Base-by-base conservation (phyloP, 768 basidiomycete genomes). In the Termitomyces sp. region DNA sequence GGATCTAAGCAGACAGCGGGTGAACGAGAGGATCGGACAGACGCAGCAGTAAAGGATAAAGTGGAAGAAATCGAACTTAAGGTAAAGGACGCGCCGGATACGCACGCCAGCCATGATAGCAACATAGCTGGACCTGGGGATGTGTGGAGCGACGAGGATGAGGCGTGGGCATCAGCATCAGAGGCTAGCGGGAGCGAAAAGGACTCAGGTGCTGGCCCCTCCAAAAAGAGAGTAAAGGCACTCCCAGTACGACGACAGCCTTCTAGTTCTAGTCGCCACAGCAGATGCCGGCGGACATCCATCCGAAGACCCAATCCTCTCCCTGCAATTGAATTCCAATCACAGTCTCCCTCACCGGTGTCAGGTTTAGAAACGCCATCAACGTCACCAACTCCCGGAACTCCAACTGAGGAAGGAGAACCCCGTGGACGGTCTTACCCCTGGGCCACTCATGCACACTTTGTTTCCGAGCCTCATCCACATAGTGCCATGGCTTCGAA, bases 161-260 rank as follows among this genome's bases (percentile, higher is more conserved):
- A 84, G 61, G 85, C 79, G 2, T 89, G 87, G 88, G 79, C 81
- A n/a, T 89, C 87, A 11, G 88, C 80, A 18, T 89, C 87, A 7
- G 89, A 91, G 52, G 74, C 69, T 24, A 81, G 79, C 59, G 38
- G 22, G 11, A 58, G 51, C 40, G 61, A 62, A 12, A 46, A 57
- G 13, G 55, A 42, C 4, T 22, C 57, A 13, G 56, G 24, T 50
- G 5, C 33, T 16, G 20, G 52, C 24, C 12, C 12, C 7, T 39
- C 36, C 39, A 64, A 61, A 52, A 67, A 59, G 28, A 66, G 64
- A 15, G 24, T 59, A 6, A 68, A 65, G 35, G 50, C 60, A 9
- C 59, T n/a, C 55, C 7, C 52, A 20, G 12, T 38, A 24, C 61
- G 50, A 44, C 61, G 59, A n/a, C 62, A 65, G 8, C 42, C 48